These are phyloP conservation scores for Bipolaris zeicola DNA, from an alignment of 2,329 filamentous ascomycete genomes.

Conservation along the genomic window DNA sequence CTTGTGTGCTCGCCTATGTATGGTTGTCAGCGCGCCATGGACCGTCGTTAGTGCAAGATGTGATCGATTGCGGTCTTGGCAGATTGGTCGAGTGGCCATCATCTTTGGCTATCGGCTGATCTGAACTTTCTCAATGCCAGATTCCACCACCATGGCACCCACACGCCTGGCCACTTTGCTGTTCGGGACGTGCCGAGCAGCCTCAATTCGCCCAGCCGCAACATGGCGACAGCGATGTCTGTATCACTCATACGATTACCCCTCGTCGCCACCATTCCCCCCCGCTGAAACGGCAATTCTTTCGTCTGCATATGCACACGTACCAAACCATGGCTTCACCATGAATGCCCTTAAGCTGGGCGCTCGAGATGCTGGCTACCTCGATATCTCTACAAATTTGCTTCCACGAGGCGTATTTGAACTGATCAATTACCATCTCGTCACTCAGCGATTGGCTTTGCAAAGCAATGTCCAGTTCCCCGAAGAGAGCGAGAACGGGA, in stretches of 20 bases:
- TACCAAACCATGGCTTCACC: conserved; percentile 84
- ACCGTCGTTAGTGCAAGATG: conserved; percentile 9
- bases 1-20: not conserved
- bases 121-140: conserved; percentile 13
- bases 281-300: conserved; percentile 77
- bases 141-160: conserved; percentile 36
- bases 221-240: conserved; percentile 25
- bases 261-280: conserved; percentile 65
- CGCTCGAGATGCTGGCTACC: conserved; percentile 81
- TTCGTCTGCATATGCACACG: conserved; percentile 75
- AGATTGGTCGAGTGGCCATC: conserved; percentile 18
- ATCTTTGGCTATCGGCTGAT: conserved; percentile 24
- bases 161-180: conserved; percentile 31
- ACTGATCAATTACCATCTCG: conserved; percentile 78
- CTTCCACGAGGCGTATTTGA: conserved; percentile 81
- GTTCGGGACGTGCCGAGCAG: conserved; percentile 31
- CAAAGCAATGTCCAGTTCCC: conserved; percentile 54
- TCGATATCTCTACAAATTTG: conserved; percentile 82
- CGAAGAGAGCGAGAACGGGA: conserved; percentile 38
- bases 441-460: conserved; percentile 67
- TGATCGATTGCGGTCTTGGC: conserved; percentile 31
- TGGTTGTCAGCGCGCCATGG: not conserved
- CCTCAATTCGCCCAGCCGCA: conserved; percentile 24
- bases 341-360: conserved; percentile 73
- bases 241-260: conserved; percentile 48